These are phyloP conservation scores for Phytophthora boehmeriae DNA, from an alignment of 352 stramenopile species.

Conservation along the genomic window DNA sequence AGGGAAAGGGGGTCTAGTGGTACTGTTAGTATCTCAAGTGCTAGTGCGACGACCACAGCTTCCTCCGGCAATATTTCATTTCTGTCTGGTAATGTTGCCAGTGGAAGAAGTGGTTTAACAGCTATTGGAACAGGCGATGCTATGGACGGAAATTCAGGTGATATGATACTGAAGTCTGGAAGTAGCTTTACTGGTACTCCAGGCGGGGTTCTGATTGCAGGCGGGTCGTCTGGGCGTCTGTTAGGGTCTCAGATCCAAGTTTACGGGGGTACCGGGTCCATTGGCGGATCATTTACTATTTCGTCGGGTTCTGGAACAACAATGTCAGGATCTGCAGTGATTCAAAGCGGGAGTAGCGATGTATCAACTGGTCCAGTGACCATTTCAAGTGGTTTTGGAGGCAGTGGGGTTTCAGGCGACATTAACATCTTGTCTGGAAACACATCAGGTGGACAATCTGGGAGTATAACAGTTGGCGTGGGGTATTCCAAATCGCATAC, in stretches of 20 bases:
- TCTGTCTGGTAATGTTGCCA: slow-evolving; percentile 11
- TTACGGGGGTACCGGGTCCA: slow-evolving; percentile 23
- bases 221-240: slow-evolving; percentile 15
- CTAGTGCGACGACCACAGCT: slow-evolving; percentile 8
- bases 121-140: slow-evolving; percentile 24
- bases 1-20: slow-evolving; percentile 19
- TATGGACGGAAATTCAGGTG: slow-evolving; percentile 21
- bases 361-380: slow-evolving; percentile 21
- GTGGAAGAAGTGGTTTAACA: slow-evolving; percentile 15
- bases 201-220: slow-evolving; percentile 11
- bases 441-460: slow-evolving; percentile 23
- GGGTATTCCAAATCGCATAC: slow-evolving; percentile 19
- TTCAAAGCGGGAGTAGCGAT: slow-evolving; percentile 21
- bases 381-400: slow-evolving; percentile 22
- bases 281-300: slow-evolving; percentile 18
- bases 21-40: slow-evolving; percentile 17
- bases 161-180: slow-evolving; percentile 24
- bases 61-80: slow-evolving; percentile 24
- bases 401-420: slow-evolving; percentile 24
- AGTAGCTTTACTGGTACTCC: slow-evolving; percentile 16
- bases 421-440: slow-evolving; percentile 25
- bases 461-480: slow-evolving; percentile 27
- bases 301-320: slow-evolving; percentile 20
- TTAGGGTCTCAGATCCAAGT: slow-evolving; percentile 12
- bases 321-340: slow-evolving; percentile 15